Evolutionary conservation across 805 yeast genomes (phyloP), one percentile per base, ranked within the genome.

Genomic region (Suhomyces faveliae): DNA sequence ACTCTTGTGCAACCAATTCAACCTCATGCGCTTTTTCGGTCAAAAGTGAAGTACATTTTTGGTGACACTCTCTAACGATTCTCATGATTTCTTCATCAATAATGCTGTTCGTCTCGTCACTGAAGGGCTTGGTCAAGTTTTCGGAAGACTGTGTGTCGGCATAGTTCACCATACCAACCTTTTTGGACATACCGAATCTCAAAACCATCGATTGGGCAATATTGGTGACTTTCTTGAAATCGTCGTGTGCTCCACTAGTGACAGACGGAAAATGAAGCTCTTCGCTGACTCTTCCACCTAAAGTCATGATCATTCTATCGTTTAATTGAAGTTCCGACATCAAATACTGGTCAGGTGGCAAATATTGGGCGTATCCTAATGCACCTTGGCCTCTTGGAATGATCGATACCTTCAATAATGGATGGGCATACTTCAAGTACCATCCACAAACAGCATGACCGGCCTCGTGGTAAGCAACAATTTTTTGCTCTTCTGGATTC

Each of bases 401-500:
- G 59, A 95, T 94, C 12, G 97, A 89, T 15, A 94, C 99, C 73
- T 94, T 94, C 51, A 94, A 76, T 48, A 95, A 73, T 6, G 99
- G 99, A 63, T 92, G 97, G 2, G 98, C 96, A 66, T 79, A 79
- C 66, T 87, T 81, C 60, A 94, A 77, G 62, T 75, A 90, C 99
- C 99, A 94, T 10, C 99, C 99, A 67, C 98, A 91, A 51, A 94
- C 81, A 9, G 99, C 99, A 69, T 95, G 99, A 3, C 99, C 99
- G 3, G 99, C 99, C 68, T 94, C 99, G 64, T 95, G 99, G 61
- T 87, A 94, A 0, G 99, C 99, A 48, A 95, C 97, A 22, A 89
- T 83, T 52, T 76, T 82, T 70, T 90, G 89, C 63, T 95, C 98
- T 50, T 86, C 91, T 1, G 89, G 85, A 2, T 89, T 81, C 51